Evolutionary conservation across 1,284 basidiomycete species (phyloP).

Genomic region (Cryptococcus jaspeensis): DNA sequence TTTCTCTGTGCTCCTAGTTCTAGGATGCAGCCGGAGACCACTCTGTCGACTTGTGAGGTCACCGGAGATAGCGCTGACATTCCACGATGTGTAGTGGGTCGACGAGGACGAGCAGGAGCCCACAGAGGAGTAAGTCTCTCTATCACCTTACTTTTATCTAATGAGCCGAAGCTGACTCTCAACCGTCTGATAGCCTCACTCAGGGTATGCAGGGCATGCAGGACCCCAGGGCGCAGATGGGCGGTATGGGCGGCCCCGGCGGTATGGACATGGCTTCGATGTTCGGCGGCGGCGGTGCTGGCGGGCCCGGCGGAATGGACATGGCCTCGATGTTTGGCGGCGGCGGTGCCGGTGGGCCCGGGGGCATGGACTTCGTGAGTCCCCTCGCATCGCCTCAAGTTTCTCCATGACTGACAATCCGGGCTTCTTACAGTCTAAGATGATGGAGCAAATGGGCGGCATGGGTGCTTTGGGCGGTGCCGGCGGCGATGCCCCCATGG

Average conservation of each 20-base stretch:
- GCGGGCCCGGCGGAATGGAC: slow-evolving; percentile 54
- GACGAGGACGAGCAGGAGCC: slow-evolving; percentile 93
- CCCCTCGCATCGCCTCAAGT: not conserved
- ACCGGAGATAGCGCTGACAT: not conserved
- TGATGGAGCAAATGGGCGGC: slow-evolving; percentile 51
- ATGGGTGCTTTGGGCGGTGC: slow-evolving; percentile 42
- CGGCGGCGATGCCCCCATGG: slow-evolving; percentile 40
- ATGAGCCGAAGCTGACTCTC: not conserved
- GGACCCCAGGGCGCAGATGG: slow-evolving; percentile 40
- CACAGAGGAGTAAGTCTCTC: slow-evolving; percentile 41
- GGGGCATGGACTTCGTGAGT: slow-evolving; percentile 12
- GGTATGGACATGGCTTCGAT: slow-evolving; percentile 50
- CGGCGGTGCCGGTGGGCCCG: slow-evolving; percentile 24
- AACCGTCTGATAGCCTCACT: slow-evolving; percentile 6
- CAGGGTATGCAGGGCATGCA: slow-evolving; percentile 48
- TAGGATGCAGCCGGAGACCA: not conserved
- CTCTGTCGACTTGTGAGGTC: not conserved
- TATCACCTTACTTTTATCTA: not conserved
- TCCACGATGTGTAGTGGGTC: slow-evolving; percentile 60
- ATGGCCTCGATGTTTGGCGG: not conserved
- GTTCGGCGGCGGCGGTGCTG: slow-evolving; percentile 20
- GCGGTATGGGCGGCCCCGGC: slow-evolving; percentile 49
- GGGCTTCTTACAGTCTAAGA: slow-evolving; percentile 28
- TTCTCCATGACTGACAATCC: not conserved
- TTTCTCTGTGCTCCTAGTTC: not conserved